Base-by-base conservation (phyloP, 441 rosid species). In the Erodium trifolium region DNA sequence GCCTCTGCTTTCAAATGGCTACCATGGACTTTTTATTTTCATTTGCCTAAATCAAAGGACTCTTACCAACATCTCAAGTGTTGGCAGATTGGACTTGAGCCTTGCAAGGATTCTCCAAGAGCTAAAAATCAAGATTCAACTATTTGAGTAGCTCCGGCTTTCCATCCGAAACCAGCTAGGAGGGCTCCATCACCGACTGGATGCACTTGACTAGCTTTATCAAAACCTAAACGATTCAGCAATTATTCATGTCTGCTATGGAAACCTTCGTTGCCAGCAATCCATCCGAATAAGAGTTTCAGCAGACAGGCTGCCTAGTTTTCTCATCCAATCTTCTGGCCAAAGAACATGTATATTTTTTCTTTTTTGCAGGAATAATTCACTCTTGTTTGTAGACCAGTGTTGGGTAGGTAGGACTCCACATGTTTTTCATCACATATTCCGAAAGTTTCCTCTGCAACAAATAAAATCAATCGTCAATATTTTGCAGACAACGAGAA, bases 381-480 rank as follows among this genome's bases (percentile, higher is more conserved):
- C 77, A 88, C 63, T 82, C 87, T 49, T 80, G 75, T 76, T 69
- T 87, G 80, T 77, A 93, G 35, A 93, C 98, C 77, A 93, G 59
- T 16, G 87, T 86, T 27, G 98, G 92, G 72, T 89, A 93, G 62
- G 84, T 88, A 5, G 98, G 98, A 77, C 72, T 81, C 97, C 98
- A 93, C 98, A 93, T 91, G 86, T 82, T 91, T 69, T 79, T 84
- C 80, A 81, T 73, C 80, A 91, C 97, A 70, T 73, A 89, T 19
- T 80, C 80, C 49, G 76, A 67, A 14, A 93, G 82, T 74, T 84
- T 89, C 82, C 85, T 92, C 98, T 89, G 86, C 37, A 34, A 34
- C 77, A 57, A 3, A 78, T 63, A 67, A 67, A 69, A 23, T 11
- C 19, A 72, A 39, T 19, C 11, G 7, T 60, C 37, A 8, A 19